Base-by-base conservation (phyloP, 768 basidiomycete species). In the Gloeopeniophorella convolvens region DNA sequence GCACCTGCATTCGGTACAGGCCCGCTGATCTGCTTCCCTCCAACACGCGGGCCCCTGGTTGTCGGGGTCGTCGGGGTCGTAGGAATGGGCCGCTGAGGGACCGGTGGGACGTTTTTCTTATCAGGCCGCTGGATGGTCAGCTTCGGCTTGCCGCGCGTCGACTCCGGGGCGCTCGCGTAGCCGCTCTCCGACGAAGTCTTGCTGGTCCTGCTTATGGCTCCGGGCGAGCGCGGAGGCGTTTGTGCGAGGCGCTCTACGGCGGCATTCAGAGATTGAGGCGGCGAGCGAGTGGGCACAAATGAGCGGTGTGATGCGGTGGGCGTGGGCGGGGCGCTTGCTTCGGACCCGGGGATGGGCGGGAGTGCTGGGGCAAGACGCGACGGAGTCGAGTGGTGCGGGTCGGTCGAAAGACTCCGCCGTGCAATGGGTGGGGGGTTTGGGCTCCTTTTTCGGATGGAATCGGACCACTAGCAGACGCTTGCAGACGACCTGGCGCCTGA, bases 1-100 rank as follows among this genome's bases (percentile, higher is more conserved):
- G 50, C 53, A 86, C 88, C 79, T 62, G 78, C 75, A 61, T 91
- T 85, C 18, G 80, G 71, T 18, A 87, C 77, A 6, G 87, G 87
- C 15, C 60, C 70, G 57, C 87, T 80, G 45, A 89, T 89, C 36
- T 71, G 71, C 63, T 79, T 87, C 26, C 82, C 83, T 37, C 55
- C 54, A n/a, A 68, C 18, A 8, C 51, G 55, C 5, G 55, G 58
- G 3, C 54, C 44, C 31, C 42, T 57, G 16, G 39, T 40, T 39
- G 52, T 13, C 30, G 39, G 16, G 8, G 26, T 24, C 26, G 44
- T 26, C 24, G 42, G 45, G 11, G 54, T 33, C 4, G 48, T 18
- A 15, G 45, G 51, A n/a, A 27, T 5, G 27, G 44, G 46, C 24
- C 50, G 56, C 13, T n/a, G 16, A 24, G 49, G 27, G 3, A 21